Percentiles rank a stretch among this genome's conserved stretches.
Conservation (phyloP, 2,329 filamentous ascomycete species). For the Saccharata proteae region DNA sequence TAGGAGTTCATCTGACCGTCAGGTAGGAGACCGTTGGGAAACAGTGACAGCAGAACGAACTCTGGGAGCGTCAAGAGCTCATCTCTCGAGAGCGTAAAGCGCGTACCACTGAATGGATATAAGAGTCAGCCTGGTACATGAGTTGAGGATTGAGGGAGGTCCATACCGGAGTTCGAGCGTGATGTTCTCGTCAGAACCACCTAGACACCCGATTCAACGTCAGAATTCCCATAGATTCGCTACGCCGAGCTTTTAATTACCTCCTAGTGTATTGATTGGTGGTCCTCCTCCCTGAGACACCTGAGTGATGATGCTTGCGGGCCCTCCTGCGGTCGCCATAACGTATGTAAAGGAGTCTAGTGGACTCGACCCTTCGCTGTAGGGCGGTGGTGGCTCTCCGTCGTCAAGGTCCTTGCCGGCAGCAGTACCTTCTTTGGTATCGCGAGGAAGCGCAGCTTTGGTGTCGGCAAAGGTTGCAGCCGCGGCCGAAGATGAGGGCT, state of each 20-base stretch:
- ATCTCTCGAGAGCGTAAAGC: constrained; percentile 88
- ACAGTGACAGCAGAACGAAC: constrained; percentile 93
- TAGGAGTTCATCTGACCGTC: constrained; percentile 93
- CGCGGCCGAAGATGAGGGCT: constrained; percentile 37
- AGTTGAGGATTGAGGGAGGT: no score
- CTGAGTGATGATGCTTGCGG: constrained; percentile 97
- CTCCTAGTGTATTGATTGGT: constrained; percentile 79
- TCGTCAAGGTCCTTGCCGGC: constrained; percentile 64
- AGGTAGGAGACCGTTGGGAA: constrained; percentile 94
- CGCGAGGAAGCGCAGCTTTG: constrained; percentile 70
- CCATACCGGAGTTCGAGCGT: constrained; percentile 80
- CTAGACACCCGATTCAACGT: constrained; percentile 39
- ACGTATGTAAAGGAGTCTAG: constrained; percentile 88
- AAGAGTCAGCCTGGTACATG: constrained; percentile 8
- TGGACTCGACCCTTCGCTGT: constrained; percentile 88
- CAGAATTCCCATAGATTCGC: no score
- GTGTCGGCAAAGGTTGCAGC: constrained; percentile 51
- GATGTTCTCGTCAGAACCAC: constrained; percentile 84
- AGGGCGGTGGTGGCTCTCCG: constrained; percentile 86
- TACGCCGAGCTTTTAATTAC: no score
- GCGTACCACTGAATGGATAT: constrained; percentile 57
- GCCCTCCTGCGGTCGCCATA: constrained; percentile 95
- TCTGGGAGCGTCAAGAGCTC: constrained; percentile 92
- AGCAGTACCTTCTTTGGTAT: constrained; percentile 61
- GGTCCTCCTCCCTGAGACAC: constrained; percentile 83